phyloP scores from a whole-genome alignment of 177 flowering plant genomes.

The Telopea speciosissima region DNA sequence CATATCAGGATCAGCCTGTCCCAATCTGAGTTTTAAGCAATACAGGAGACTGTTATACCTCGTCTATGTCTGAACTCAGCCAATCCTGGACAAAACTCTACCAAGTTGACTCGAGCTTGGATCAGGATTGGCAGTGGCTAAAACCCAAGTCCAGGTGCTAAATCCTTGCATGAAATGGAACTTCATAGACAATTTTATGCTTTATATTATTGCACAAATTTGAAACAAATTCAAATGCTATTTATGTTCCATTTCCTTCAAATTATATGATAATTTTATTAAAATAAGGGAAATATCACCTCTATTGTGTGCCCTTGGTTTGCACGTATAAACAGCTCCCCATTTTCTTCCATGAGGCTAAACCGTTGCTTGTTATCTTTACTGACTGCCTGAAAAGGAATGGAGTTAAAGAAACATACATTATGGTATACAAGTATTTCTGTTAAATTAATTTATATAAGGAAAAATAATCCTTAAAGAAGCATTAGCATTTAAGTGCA shows the following conservation, averaged over 20 bases:
- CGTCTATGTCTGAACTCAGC: too few species aligned
- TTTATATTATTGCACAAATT: neutral
- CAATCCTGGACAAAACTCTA: neutral
- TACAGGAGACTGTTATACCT: too few species aligned
- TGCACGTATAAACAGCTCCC: slow-evolving; percentile 86
- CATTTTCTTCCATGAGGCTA: slow-evolving; percentile 75
- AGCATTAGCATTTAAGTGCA: neutral
- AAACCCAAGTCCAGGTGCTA: neutral
- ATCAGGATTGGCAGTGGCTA: neutral
- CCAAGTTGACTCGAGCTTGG: neutral
- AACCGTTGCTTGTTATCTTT: slow-evolving; percentile 86
- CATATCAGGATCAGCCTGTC: too few species aligned
- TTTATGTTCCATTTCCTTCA: neutral
- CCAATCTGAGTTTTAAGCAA: too few species aligned
- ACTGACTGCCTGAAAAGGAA: slow-evolving; percentile 60
- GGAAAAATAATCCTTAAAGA: neutral
- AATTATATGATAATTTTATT: neutral
- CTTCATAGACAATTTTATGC: neutral
- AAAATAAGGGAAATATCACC: slow-evolving; percentile 23
- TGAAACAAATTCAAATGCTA: neutral
- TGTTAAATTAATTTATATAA: neutral
- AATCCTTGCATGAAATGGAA: neutral
- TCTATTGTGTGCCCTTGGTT: slow-evolving; percentile 78
- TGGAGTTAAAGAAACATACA: neutral
- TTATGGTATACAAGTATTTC: slow-evolving; percentile 1